Evolutionary conservation across 192 early-diverging fungal species (phyloP).

Genomic region (Rhizoclosmatium sp.): DNA sequence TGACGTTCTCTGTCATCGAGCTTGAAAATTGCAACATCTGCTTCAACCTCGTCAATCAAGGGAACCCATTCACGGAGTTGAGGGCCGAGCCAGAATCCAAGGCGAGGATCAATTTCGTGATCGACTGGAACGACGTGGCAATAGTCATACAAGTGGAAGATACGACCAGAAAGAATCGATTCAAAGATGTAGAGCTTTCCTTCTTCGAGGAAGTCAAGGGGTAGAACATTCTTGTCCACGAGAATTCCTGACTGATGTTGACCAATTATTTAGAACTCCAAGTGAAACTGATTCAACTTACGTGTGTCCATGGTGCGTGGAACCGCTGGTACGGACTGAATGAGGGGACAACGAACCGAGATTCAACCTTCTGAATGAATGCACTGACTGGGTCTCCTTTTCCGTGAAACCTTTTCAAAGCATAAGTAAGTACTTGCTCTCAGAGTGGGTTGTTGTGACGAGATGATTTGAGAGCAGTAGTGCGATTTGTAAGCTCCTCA

Average conservation of each 20-base stretch:
- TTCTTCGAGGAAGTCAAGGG: conserved; percentile 44
- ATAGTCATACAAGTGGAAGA: conserved; percentile 33
- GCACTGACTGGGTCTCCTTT: conserved; percentile 34
- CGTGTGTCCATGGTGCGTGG: conserved; percentile 43
- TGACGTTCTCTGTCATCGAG: not conserved
- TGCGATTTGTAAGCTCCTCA: no score
- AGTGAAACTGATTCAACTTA: not conserved
- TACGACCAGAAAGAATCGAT: conserved; percentile 40
- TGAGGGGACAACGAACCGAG: conserved; percentile 35
- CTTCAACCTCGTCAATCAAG: conserved; percentile 34
- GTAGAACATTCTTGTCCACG: conserved; percentile 42
- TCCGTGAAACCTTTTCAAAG: conserved; percentile 32
- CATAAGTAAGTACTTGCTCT: no score
- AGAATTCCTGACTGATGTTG: conserved; percentile 40
- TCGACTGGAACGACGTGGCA: conserved; percentile 25
- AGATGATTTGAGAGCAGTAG: no score
- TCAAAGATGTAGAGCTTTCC: conserved; percentile 48
- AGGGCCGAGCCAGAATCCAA: conserved; percentile 29
- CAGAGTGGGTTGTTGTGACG: no score
- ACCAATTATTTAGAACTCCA: conserved; percentile 30
- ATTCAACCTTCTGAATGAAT: conserved; percentile 43
- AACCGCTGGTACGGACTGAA: conserved; percentile 27
- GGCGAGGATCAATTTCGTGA: conserved; percentile 16
- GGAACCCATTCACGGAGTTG: conserved; percentile 37
- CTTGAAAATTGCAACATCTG: conserved; percentile 42